Evolutionary conservation across 73 alveolate genomes (phyloP).

Genomic region (Tetrahymena thermophila): DNA sequence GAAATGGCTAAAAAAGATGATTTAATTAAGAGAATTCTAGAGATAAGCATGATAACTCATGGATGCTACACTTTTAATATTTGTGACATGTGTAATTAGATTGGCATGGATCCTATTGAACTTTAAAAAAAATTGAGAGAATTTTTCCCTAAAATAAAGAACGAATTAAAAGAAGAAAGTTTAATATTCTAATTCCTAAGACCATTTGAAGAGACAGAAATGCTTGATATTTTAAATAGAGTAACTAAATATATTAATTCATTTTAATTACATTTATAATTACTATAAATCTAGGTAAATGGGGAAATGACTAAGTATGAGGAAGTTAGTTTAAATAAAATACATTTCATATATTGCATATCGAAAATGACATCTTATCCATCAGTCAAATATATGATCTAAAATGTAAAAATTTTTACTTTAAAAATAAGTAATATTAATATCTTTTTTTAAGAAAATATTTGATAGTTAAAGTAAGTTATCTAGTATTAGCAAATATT

Average conservation of each 20-base stretch:
- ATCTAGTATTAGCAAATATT: not conserved
- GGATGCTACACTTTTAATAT: not conserved
- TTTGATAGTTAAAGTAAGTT: not conserved
- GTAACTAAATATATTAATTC: not conserved
- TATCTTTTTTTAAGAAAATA: not conserved
- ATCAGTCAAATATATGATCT: not conserved
- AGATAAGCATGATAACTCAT: not conserved
- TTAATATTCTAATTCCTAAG: not conserved
- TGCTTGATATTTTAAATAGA: not conserved
- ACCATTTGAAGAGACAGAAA: not conserved
- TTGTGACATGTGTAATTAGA: not conserved
- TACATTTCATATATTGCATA: not conserved
- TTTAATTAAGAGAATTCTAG: not conserved
- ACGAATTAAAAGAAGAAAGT: not conserved
- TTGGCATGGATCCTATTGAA: not conserved
- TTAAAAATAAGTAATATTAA: not conserved
- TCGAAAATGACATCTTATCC: slow-evolving; percentile 3
- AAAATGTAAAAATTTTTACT: not conserved
- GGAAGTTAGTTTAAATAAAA: not conserved
- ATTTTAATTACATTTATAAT: not conserved
- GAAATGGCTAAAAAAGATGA: not conserved
- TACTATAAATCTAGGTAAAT: not conserved
- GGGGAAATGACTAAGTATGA: not conserved
- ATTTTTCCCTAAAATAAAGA: not conserved
- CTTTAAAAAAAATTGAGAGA: not conserved